Evolutionary conservation across 2,329 filamentous ascomycete species (phyloP).

Genomic region (Blastomyces parvus): DNA sequence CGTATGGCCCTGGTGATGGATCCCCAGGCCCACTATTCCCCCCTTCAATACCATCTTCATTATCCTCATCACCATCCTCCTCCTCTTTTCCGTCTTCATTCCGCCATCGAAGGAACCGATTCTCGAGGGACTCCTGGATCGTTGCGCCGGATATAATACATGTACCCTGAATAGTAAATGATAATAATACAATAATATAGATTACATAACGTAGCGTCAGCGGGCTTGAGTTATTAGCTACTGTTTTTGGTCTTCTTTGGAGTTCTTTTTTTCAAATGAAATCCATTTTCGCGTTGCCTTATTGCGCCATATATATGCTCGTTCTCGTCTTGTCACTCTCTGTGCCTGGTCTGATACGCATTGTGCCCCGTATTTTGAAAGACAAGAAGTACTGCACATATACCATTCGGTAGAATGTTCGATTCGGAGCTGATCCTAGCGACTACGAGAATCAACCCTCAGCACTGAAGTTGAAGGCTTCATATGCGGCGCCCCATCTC

Average conservation of each 20-base stretch:
- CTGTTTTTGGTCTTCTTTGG: neutral
- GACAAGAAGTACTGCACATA: neutral
- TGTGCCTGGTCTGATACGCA: neutral
- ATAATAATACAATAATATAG: slow-evolving; percentile 2
- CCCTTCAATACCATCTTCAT: neutral
- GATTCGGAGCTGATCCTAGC: neutral
- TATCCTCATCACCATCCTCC: neutral
- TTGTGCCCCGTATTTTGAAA: neutral
- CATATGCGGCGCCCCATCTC: neutral
- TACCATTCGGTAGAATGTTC: neutral
- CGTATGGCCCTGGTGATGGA: neutral
- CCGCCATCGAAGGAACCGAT: neutral
- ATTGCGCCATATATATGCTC: neutral
- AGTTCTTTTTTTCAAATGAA: neutral
- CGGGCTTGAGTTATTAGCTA: neutral
- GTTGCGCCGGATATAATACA: slow-evolving; percentile 3
- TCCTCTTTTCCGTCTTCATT: neutral
- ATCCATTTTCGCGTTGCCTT: neutral
- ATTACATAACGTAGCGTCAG: neutral
- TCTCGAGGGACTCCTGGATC: slow-evolving; percentile 1
- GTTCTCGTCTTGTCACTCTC: neutral
- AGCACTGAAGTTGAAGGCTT: neutral
- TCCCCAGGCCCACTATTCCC: neutral
- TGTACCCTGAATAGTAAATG: neutral
- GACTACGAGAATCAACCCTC: neutral